Base-by-base conservation (phyloP, 352 stramenopile genomes). In the Vaucheria bursata region DNA sequence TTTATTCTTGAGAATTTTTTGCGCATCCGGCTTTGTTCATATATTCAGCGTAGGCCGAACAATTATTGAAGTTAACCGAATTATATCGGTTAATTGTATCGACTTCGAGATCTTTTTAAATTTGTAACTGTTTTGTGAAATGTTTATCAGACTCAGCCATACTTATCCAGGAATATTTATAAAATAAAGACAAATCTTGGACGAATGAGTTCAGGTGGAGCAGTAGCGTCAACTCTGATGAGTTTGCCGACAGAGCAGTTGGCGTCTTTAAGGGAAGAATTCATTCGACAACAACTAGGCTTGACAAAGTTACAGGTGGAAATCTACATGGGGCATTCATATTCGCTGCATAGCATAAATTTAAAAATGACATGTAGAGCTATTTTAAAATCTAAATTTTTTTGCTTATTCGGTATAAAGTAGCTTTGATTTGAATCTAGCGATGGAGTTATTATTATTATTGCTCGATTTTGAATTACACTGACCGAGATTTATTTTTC, bases 201-300 rank as follows among this genome's bases (percentile, higher is more conserved):
- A 36, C 4, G 29, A 29, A 72, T 72, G 65, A 72, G 65, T 8
- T 25, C 40, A 12, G 65, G 65, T 2, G 65, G 31, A 38, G 65
- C 65, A 2, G 65, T 72, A 7, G 65, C 65, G 2, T 29, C 65
- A 1, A 72, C 65, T 36, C 65, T 72, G 18, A 35, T 72, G 65
- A 25, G 65, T 35, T 40, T 72, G 65, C 65, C 65, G 12, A 40
- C 65, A 40, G 65, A 72, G 1, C 36, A 72, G 65, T 35, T 72
- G 1, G 65, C 65, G 5, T 36, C 65, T 32, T 35, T 72, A 35
- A 72, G 65, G 40, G 65, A 72, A 40, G 65, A 72, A 35, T 72
- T 72, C 40, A 34, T 29, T 2, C 2, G 12, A 25, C 12, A 72
- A 38, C 12, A 72, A 35, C 36, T 31, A 6, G 65, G 65, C 1